These are phyloP conservation scores for Astrephomene gubernaculifera DNA, from an alignment of 139 green algal genomes.

Conservation along the genomic window DNA sequence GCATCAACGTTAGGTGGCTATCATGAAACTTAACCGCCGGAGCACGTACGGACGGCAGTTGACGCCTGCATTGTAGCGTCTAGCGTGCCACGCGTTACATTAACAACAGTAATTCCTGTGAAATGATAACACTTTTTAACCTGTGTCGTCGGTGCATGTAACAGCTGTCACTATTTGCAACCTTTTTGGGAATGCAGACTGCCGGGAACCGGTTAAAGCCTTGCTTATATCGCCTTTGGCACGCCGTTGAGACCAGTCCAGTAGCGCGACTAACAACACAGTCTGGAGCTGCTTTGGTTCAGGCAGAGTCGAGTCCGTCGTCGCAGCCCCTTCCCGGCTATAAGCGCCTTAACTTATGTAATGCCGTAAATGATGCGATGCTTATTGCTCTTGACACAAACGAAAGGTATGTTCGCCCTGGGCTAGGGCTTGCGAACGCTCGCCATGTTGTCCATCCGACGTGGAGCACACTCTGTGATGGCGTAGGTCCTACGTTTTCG, in stretches of 20 bases:
- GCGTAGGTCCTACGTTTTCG: conserved; percentile 82
- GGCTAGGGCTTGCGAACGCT: not conserved
- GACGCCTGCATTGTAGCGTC: no score
- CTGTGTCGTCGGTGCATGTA: no score
- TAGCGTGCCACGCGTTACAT: no score
- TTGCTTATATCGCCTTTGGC: not conserved
- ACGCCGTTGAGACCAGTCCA: not conserved
- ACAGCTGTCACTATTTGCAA: no score
- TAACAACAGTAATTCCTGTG: no score
- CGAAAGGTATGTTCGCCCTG: conserved; percentile 55
- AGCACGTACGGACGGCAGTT: no score
- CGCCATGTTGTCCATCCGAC: not conserved
- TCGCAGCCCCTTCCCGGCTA: not conserved
- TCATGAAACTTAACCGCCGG: no score
- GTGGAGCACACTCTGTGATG: not conserved
- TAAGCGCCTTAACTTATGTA: conserved; percentile 82
- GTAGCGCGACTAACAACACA: not conserved
- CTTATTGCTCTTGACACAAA: conserved; percentile 78
- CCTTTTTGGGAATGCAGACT: conserved; percentile 19
- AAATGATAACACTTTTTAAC: no score
- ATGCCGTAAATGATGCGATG: conserved; percentile 90
- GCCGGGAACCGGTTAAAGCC: not conserved
- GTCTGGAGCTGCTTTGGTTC: conserved; percentile 7
- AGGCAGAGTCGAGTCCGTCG: not conserved
- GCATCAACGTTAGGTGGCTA: no score